Conservation (phyloP, 2,329 filamentous ascomycete genomes). For the Thermothelomyces thermophilus region DNA sequence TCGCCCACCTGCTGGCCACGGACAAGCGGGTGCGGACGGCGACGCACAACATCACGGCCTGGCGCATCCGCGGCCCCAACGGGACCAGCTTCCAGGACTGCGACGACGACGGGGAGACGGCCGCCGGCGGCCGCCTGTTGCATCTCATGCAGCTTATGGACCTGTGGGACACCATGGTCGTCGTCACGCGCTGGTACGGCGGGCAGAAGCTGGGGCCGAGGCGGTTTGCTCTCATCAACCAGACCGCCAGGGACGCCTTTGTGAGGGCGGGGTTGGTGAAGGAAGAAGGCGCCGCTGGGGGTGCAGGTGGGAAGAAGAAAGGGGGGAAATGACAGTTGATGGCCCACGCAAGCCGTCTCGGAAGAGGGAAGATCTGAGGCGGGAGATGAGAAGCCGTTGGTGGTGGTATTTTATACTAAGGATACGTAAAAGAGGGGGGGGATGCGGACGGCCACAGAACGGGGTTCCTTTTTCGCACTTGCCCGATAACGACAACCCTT, state of each 20-base stretch:
- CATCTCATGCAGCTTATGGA: slow-evolving; percentile 94
- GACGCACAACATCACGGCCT: slow-evolving; percentile 93
- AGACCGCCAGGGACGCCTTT: slow-evolving; percentile 75
- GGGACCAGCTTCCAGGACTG: slow-evolving; percentile 72
- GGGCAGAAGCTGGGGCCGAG: slow-evolving; percentile 83
- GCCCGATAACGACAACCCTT: neutral
- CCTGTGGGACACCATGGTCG: slow-evolving; percentile 84
- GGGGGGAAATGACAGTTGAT: slow-evolving; percentile 26
- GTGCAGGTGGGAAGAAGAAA: slow-evolving; percentile 37
- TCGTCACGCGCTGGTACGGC: slow-evolving; percentile 94
- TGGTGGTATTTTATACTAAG: too few relatives aligned
- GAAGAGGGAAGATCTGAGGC: too few relatives aligned
- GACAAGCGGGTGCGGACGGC: slow-evolving; percentile 82
- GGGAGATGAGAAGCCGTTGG: too few relatives aligned
- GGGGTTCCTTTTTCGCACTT: neutral
- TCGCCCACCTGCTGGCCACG: slow-evolving; percentile 69
- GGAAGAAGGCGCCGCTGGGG: slow-evolving; percentile 37
- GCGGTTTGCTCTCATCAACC: slow-evolving; percentile 85
- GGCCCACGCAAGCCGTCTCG: neutral
- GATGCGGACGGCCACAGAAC: too few relatives aligned
- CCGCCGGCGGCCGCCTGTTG: slow-evolving; percentile 76
- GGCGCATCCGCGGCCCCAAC: slow-evolving; percentile 65
- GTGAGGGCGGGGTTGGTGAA: slow-evolving; percentile 60
- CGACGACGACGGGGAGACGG: slow-evolving; percentile 93
- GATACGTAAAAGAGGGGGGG: too few relatives aligned